A percentile compares a stretch with the other conserved stretches of the same genome.
Evolutionary conservation across 305 asterid species (phyloP).

Genomic region (Petunia hybrid): DNA sequence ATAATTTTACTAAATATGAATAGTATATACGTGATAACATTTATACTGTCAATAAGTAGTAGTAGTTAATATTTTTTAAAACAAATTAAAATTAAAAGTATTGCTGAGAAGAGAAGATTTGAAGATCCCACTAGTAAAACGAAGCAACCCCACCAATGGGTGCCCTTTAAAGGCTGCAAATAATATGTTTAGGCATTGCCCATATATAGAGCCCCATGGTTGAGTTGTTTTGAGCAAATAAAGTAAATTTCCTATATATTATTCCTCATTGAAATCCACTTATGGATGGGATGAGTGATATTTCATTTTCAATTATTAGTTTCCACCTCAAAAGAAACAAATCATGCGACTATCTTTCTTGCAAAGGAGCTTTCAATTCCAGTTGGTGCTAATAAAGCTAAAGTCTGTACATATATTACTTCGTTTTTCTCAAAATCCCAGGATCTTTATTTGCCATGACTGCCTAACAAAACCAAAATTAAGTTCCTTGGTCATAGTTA

Average conservation of each 20-base stretch:
- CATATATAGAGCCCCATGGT: slow-evolving; percentile 32
- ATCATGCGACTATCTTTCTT: background rate
- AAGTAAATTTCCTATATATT: slow-evolving; percentile 27
- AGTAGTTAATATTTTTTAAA: too few species aligned
- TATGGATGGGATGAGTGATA: background rate
- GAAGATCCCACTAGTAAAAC: background rate
- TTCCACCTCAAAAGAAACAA: slow-evolving; percentile 32
- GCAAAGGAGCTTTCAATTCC: slow-evolving; percentile 24
- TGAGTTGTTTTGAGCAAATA: slow-evolving; percentile 31
- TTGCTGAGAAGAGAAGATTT: background rate
- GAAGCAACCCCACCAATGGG: background rate
- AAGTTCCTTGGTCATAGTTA: slow-evolving; percentile 4
- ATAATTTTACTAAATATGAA: too few species aligned
- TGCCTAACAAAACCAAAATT: background rate
- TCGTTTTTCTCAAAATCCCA: slow-evolving; percentile 15
- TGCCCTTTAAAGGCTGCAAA: slow-evolving; percentile 27
- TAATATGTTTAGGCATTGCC: slow-evolving; percentile 23
- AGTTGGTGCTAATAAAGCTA: slow-evolving; percentile 28
- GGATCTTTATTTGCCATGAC: background rate
- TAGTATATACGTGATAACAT: too few species aligned
- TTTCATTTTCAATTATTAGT: slow-evolving; percentile 30
- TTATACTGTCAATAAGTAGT: too few species aligned
- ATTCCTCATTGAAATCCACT: slow-evolving; percentile 29
- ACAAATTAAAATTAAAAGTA: too few species aligned
- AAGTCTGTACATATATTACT: slow-evolving; percentile 26